phyloP scores from a whole-genome alignment of 106 monocot species.

The Allium sativum region DNA sequence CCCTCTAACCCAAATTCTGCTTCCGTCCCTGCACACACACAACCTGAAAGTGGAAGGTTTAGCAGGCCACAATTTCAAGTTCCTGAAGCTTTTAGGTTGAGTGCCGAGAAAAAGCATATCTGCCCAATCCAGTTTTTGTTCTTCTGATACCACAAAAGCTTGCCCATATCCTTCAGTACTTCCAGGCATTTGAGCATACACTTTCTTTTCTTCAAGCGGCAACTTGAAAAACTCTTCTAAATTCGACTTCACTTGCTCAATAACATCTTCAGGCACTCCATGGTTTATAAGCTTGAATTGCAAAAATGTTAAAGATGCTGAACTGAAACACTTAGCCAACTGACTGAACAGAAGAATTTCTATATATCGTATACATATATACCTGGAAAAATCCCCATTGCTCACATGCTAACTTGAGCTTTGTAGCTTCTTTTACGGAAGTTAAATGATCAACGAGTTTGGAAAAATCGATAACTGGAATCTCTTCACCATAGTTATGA shows the following conservation, averaged over 20 bases:
- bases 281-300: constrained; percentile 39
- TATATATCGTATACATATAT: too few relatives aligned
- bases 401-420: constrained; percentile 30
- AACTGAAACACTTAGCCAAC: too few relatives aligned
- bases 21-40: too few relatives aligned
- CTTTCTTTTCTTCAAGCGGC: constrained; percentile 27
- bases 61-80: constrained; percentile 26
- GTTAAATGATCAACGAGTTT: constrained; percentile 19
- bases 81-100: constrained; percentile 12
- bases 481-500: constrained; percentile 1
- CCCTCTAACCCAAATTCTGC: too few relatives aligned
- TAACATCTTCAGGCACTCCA: constrained; percentile 21
- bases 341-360: too few relatives aligned
- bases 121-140: constrained; percentile 41
- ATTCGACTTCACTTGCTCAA: constrained; percentile 14
- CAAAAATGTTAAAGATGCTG: too few relatives aligned
- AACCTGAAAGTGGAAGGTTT: constrained; percentile 40
- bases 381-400: constrained; percentile 59
- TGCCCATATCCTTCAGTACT: constrained; percentile 40
- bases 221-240: constrained; percentile 23
- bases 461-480: constrained; percentile 36
- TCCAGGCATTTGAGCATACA: constrained; percentile 1
- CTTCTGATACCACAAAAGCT: constrained; percentile 25
- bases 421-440: constrained; percentile 26
- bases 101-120: constrained; percentile 22